Evolutionary conservation across 768 basidiomycete genomes (phyloP), one percentile per base, ranked within the genome.

Genomic region (Serpula lacrymans): DNA sequence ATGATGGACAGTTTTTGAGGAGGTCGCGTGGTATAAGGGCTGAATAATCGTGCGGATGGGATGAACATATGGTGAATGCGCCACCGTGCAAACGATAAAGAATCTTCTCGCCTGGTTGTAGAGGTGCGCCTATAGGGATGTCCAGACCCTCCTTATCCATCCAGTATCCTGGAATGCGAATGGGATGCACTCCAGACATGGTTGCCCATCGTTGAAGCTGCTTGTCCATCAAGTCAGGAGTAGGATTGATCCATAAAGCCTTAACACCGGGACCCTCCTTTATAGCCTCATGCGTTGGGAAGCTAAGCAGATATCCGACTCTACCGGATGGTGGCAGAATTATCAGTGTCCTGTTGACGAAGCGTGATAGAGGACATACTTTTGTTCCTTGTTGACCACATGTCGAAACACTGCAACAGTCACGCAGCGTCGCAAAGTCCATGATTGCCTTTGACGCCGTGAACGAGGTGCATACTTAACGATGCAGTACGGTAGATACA

Each of bases 101-200:
- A 5, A 69, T 55, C 26, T 61, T 65, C 26, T 67, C 64, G 5
- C 57, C 60, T 0, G 52, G 48, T 14, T 27, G 34, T 1, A 67
- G 51, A 3, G 43, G 45, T 12, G 50, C 43, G 21, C 51, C 57
- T 6, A 54, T 49, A 23, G 39, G 49, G 12, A 52, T 43, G 11
- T 24, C 34, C 0, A 42, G 34, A 14, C 44, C 12, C 13, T 54
- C 42, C 7, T 52, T 52, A 31, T 64, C 57, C 16, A 54, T 49
- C 68, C 65, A 69, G 44, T 63, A 70, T 8, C 67, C 69, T 2
- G 60, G 60, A 8, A 67, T 55, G 12, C 52, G 52, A 23, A 45
- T 37, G 16, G 59, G 46, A 10, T 52, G 29, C 12, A 71, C 55
- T 8, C 50, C 43, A 6, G 58, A 58, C n/a, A 39, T 43, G 17